Base-by-base conservation (phyloP, 176 grass and related monocot species). In the Metroxylon sagu region DNA sequence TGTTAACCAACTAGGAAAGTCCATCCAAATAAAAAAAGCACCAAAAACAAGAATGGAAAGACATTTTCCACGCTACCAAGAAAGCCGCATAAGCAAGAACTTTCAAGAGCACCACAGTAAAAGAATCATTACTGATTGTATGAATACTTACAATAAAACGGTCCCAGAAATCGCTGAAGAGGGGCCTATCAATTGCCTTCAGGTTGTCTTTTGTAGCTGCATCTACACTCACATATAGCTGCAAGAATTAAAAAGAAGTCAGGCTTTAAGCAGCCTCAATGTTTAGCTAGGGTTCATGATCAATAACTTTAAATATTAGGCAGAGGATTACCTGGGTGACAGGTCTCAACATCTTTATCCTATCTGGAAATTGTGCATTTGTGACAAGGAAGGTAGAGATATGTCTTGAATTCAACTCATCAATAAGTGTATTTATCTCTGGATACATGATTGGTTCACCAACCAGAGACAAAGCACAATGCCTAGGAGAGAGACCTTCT, bases 351-450 rank as follows among this genome's bases (percentile, higher is more conserved):
- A 62, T 67, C 64, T 88, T 85, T 57, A 98, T 98, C 69, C 67
- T 88, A 18, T 98, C 87, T 71, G 93, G 87, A 81, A 98, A 98
- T 66, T 98, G 93, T 48, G 93, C 93, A 88, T 98, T 98, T 72
- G 93, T 92, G 69, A 98, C 87, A 71, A 98, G 81, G 73, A 98
- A 92, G 3, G 79, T 98, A 19, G 93, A 98, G 66, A 98, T 98
- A 64, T 78, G 84, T 55, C 84, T 91, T 26, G 53, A 54, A 53
- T 98, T 84, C 57, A 98, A 69, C 63, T 98, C 93, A 74, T 89
- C 84, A 60, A 98, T 64, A 70, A 98, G 76, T 66, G 82, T 25
- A 92, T 98, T 98, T 82, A 92, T 98, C 71, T 98, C 93, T 14
- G 79, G 93, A 67, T 92, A 98, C 87, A 98, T 98, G 70, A 98